These are phyloP conservation scores for Arthrobotrys pseudoclavata DNA, from an alignment of 2,329 filamentous ascomycete species.

Conservation along the genomic window DNA sequence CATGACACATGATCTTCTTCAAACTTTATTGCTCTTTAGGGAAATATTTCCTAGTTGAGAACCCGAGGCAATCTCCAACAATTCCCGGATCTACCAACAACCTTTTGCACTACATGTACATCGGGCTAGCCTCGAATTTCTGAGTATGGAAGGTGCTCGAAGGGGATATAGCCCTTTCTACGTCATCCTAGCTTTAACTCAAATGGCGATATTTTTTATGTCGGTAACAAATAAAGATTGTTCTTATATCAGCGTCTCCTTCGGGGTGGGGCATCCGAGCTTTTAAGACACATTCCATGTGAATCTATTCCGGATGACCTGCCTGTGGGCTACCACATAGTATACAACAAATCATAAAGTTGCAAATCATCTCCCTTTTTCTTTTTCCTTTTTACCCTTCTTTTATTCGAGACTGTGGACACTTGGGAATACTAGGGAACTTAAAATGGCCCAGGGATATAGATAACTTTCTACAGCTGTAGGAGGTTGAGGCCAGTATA, in stretches of 20 bases:
- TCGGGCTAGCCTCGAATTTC: too few species aligned
- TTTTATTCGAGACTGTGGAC: background rate
- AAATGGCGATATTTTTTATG: background rate
- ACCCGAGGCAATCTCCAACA: background rate
- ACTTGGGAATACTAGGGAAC: background rate
- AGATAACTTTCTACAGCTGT: background rate
- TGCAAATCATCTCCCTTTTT: background rate
- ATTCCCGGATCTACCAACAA: background rate
- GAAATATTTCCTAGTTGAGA: background rate
- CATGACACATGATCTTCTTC: background rate
- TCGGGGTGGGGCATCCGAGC: too few species aligned
- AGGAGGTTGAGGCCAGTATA: background rate
- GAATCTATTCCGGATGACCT: too few species aligned
- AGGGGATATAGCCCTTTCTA: too few species aligned
- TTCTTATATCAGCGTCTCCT: too few species aligned
- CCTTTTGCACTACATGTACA: background rate
- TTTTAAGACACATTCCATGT: too few species aligned
- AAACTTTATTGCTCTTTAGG: background rate
- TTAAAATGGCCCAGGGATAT: background rate
- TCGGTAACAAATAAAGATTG: too few species aligned
- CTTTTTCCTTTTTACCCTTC: background rate
- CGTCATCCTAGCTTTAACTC: too few species aligned
- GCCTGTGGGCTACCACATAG: too few species aligned
- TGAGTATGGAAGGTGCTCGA: too few species aligned
- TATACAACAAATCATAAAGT: too few species aligned